Base-by-base conservation (phyloP, 2,329 filamentous ascomycete genomes). In the Penicillium verrucosum region DNA sequence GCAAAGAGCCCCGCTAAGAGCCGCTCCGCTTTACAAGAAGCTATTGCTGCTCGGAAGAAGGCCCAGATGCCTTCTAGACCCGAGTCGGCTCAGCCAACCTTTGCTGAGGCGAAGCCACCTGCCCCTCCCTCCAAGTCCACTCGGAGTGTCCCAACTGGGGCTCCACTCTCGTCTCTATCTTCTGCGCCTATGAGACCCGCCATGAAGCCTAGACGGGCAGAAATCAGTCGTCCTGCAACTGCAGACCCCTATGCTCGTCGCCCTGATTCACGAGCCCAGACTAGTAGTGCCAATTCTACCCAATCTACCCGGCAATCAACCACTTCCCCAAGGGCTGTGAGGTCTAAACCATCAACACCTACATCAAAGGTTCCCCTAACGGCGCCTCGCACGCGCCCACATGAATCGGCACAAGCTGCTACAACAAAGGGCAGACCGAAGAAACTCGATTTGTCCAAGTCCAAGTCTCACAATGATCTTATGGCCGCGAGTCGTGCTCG, bases 1-100 rank as follows among this genome's bases (percentile, higher is more conserved):
- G 61, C 60, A 21, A 63, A 64, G 51, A 59, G 46, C 32, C 61
- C 65, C 10, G 55, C 51, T 8, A 55, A 62, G 37, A 60, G 65
- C 40, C 68, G 81, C 37, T 76, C 75, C 11, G 89, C 89, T 11
- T 75, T 97, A 27, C 88, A 90, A 61, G 92, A 96, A 67, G 81
- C 90, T 4, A 92, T 97, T 81, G 78, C 91, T 67, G 92, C 91
- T 6, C 89, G 93, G 69, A 92, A 91, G 75, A 90, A 78, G 57
- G 82, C 80, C 47, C 68, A 77, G 56, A 69, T 80, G 45, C 78
- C 80, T 23, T 78, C 82, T 46, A 78, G 82, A 18, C 82, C 83
- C n/a, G 82, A 76, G 65, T 85, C 83, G 58, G 82, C 82, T 47
- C 82, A 82, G 67, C 80, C 82, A 30, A 75, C 74, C 42, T 79